Evolutionary conservation across 345 rosid species (phyloP).

Genomic region (Hirschfeldia incana): DNA sequence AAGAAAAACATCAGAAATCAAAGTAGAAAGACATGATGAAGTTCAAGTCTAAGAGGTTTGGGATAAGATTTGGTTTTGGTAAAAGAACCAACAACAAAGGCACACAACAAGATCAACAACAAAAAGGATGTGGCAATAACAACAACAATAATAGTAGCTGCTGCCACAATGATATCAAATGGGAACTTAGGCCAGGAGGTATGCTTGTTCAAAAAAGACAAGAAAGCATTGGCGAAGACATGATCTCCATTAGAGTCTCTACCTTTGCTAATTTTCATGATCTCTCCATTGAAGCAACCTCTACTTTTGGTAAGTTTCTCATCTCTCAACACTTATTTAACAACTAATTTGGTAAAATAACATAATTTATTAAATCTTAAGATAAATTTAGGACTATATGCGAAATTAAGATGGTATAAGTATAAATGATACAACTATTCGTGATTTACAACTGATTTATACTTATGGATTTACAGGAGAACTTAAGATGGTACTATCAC

Average conservation of each 20-base stretch:
- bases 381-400: background rate
- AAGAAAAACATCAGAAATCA: background rate
- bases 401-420: background rate
- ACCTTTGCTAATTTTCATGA: conserved; percentile 65
- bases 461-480: conserved; percentile 57
- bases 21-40: conserved; percentile 49
- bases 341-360: background rate
- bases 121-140: conserved; percentile 37
- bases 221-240: conserved; percentile 44
- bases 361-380: background rate
- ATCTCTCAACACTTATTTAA: background rate
- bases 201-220: conserved; percentile 93
- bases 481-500: conserved; percentile 72
- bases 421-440: no score
- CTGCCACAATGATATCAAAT: conserved; percentile 57
- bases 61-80: conserved; percentile 58
- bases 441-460: background rate
- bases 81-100: conserved; percentile 31
- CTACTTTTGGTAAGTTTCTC: conserved; percentile 71
- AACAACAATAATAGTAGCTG: conserved; percentile 18
- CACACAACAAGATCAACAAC: conserved; percentile 34
- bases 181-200: conserved; percentile 91
- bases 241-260: conserved; percentile 69
- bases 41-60: conserved; percentile 70
- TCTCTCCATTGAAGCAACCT: conserved; percentile 76